A percentile compares a stretch with the other conserved stretches of the same genome.
Conservation (phyloP, 345 rosid species). For the Syzygium aromaticum region DNA sequence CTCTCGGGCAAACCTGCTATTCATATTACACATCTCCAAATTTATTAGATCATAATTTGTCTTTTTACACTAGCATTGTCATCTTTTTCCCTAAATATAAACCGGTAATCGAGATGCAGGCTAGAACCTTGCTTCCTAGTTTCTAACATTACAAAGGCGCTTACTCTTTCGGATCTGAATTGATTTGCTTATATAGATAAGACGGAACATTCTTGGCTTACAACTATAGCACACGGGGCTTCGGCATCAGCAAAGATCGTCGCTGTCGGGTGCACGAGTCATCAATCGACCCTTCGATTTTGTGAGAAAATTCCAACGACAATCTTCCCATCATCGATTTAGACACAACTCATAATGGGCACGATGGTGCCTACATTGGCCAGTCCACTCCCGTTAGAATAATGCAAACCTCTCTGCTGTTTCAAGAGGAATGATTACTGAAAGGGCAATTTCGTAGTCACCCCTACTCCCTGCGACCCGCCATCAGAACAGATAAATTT, state of each 20-base stretch:
- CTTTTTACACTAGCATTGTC: not conserved
- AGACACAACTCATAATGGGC: too few relatives aligned
- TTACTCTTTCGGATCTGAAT: not conserved
- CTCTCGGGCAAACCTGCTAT: conserved; percentile 88
- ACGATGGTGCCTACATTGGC: not conserved
- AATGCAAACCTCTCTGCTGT: not conserved
- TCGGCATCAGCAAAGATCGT: not conserved
- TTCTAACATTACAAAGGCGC: not conserved
- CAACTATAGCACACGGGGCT: not conserved
- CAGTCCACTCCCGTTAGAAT: not conserved
- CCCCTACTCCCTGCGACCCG: not conserved
- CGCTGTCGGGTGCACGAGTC: not conserved
- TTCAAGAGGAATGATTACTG: not conserved
- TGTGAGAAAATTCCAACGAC: not conserved
- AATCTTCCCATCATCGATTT: not conserved
- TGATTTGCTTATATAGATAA: not conserved
- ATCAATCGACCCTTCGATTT: not conserved
- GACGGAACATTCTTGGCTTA: not conserved
- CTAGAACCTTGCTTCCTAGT: not conserved
- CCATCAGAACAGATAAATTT: not conserved
- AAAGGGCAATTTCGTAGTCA: not conserved
- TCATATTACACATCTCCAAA: fast-evolving
- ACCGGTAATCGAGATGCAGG: not conserved
- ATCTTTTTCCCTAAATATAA: too few relatives aligned
- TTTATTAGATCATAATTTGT: fast-evolving